Percentiles rank a stretch among this genome's conserved stretches.
Evolutionary conservation across 768 basidiomycete genomes (phyloP).

Genomic region (Melanogaster broomeanus): DNA sequence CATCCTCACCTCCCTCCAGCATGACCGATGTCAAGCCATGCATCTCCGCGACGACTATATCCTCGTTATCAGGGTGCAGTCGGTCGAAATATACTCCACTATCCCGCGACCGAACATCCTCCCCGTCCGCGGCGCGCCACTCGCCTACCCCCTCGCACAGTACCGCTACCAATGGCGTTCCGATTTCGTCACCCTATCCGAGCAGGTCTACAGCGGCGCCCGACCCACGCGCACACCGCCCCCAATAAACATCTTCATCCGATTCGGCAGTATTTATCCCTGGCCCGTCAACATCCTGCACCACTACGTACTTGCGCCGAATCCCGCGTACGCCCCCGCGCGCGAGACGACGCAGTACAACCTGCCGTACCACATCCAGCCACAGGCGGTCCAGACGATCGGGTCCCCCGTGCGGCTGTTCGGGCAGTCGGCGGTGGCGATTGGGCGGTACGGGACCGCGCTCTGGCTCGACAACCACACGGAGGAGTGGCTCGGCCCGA

Average conservation of each 20-base stretch:
- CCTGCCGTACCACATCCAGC: constrained; percentile 46
- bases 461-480: constrained; percentile 69
- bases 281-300: constrained; percentile 75
- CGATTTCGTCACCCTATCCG: constrained; percentile 47
- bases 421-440: constrained; percentile 49
- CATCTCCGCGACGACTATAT: constrained; percentile 45
- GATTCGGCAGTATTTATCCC: constrained; percentile 60
- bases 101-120: constrained; percentile 22
- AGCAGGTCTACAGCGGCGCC: constrained; percentile 30
- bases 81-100: constrained; percentile 46
- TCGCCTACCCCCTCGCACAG: constrained; percentile 45
- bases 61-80: constrained; percentile 44
- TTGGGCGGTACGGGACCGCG: constrained; percentile 62
- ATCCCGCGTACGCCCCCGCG: constrained; percentile 35
- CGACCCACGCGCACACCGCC: constrained; percentile 10
- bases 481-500: constrained; percentile 46
- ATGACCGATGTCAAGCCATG: constrained; percentile 41
- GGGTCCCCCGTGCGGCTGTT: constrained; percentile 60
- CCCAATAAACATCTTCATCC: constrained; percentile 53
- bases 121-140: constrained; percentile 10
- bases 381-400: constrained; percentile 39
- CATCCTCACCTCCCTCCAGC: constrained; percentile 27
- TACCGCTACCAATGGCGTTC: constrained; percentile 59
- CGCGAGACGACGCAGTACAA: constrained; percentile 31
- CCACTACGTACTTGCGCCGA: constrained; percentile 53